phyloP scores from a whole-genome alignment of 2,329 filamentous ascomycete species.

The Calonectria ilicicola region DNA sequence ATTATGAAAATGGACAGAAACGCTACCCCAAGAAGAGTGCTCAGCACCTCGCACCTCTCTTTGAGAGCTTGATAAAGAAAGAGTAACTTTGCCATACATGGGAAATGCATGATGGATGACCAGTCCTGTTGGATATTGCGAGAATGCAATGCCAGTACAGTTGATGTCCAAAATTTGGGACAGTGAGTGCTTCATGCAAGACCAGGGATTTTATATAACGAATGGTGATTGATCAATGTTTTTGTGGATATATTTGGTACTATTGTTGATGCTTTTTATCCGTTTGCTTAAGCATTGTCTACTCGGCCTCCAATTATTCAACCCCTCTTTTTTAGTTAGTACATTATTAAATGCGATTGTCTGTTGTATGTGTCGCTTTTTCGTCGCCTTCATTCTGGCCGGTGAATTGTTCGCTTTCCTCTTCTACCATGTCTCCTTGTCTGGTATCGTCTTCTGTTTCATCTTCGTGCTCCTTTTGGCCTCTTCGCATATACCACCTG shows the following conservation, averaged over 20 bases:
- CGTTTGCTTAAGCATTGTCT: neutral
- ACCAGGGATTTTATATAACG: neutral
- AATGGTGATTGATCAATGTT: neutral
- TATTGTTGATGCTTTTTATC: neutral
- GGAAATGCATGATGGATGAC: neutral
- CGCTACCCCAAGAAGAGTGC: slow-evolving; percentile 88
- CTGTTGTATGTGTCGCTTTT: neutral
- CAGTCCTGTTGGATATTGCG: neutral
- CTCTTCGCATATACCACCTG: slow-evolving; percentile 54
- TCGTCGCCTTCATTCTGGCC: neutral
- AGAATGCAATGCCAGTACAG: neutral
- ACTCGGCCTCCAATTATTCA: neutral
- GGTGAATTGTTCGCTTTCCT: neutral
- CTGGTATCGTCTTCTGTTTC: slow-evolving; percentile 25
- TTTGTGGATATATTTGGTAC: slow-evolving; percentile 4
- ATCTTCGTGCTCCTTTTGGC: slow-evolving; percentile 39
- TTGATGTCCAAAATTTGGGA: neutral
- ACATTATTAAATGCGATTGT: neutral
- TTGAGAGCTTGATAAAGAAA: slow-evolving; percentile 77
- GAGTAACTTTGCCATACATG: slow-evolving; percentile 48
- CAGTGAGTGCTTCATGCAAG: neutral
- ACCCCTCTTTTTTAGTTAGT: neutral
- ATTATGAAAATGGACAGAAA: slow-evolving; percentile 84
- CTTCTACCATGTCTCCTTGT: neutral
- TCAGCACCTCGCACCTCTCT: slow-evolving; percentile 75